These are phyloP conservation scores for Crithidia expoeki DNA, from an alignment of 208 protist species.

Conservation along the genomic window DNA sequence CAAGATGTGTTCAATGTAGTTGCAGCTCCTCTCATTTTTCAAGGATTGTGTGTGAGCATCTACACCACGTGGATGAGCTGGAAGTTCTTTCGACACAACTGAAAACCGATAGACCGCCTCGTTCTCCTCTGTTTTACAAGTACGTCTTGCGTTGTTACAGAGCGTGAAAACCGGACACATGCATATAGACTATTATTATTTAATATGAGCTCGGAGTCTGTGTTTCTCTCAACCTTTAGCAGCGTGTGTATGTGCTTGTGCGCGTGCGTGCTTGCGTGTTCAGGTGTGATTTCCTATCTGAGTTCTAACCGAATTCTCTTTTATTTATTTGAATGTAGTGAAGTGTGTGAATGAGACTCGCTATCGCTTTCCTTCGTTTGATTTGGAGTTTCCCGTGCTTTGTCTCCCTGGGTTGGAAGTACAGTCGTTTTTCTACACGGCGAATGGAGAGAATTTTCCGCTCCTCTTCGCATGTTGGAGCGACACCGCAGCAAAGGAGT, in stretches of 20 bases:
- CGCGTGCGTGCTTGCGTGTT: no score
- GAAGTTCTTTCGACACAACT: slow-evolving; percentile 88
- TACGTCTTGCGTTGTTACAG: not conserved
- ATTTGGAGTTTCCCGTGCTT: no score
- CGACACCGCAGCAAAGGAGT: no score
- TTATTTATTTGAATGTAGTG: not conserved
- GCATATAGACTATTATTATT: no score
- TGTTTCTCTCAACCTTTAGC: no score
- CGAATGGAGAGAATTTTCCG: no score
- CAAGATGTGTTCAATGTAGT: slow-evolving; percentile 44
- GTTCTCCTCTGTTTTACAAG: not conserved
- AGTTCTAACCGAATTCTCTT: not conserved
- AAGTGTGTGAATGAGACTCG: not conserved
- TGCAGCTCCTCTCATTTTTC: slow-evolving; percentile 28
- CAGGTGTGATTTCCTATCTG: not conserved
- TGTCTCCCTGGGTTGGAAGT: no score
- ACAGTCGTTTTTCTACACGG: no score
- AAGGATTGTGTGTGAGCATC: slow-evolving; percentile 46
- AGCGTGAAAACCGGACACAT: not conserved
- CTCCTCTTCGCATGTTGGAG: no score
- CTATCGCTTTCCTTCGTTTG: not conserved
- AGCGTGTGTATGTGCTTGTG: no score
- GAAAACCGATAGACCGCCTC: not conserved
- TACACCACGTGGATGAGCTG: slow-evolving; percentile 78
- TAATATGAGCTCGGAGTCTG: no score